Percentiles rank a stretch among this genome's conserved stretches.
phyloP scores from a whole-genome alignment of 371 early-diverging fungal species.

The Umbelopsis sp. region DNA sequence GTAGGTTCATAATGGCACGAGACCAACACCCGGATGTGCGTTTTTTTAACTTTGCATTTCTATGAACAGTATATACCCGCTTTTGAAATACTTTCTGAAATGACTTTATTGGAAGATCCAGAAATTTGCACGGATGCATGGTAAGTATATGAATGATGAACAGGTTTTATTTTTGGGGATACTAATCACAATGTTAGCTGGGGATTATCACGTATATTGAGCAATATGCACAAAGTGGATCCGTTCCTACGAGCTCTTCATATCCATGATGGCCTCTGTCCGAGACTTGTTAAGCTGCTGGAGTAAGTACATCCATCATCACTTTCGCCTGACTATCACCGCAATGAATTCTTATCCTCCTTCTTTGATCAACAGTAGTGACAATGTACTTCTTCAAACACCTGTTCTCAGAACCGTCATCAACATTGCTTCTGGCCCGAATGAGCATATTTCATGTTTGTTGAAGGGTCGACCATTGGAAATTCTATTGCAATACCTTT shows the following conservation, averaged over 20 bases:
- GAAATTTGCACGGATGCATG: constrained; percentile 57
- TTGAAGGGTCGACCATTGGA: constrained; percentile 42
- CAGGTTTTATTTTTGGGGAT: not conserved
- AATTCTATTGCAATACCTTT: constrained; percentile 28
- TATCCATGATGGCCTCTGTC: constrained; percentile 29
- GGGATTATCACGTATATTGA: constrained; percentile 61
- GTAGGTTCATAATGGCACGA: constrained; percentile 21
- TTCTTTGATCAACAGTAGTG: not conserved
- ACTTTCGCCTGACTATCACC: not conserved
- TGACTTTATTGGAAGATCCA: constrained; percentile 49
- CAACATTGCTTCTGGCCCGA: constrained; percentile 61
- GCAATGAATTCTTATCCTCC: not conserved
- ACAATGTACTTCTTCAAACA: not conserved
- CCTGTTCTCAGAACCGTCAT: constrained; percentile 51
- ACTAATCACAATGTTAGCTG: constrained; percentile 35
- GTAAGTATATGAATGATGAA: constrained; percentile 29
- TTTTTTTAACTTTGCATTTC: not conserved
- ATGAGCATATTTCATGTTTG: constrained; percentile 39
- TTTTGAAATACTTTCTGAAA: constrained; percentile 49
- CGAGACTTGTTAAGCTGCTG: constrained; percentile 31
- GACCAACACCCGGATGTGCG: too few relatives aligned
- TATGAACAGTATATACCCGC: constrained; percentile 51
- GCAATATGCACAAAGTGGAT: constrained; percentile 56
- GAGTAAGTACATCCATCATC: constrained; percentile 24
- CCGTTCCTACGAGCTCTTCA: constrained; percentile 28